phyloP scores from a whole-genome alignment of 352 stramenopile genomes.

The Phytophthora hibernalis region DNA sequence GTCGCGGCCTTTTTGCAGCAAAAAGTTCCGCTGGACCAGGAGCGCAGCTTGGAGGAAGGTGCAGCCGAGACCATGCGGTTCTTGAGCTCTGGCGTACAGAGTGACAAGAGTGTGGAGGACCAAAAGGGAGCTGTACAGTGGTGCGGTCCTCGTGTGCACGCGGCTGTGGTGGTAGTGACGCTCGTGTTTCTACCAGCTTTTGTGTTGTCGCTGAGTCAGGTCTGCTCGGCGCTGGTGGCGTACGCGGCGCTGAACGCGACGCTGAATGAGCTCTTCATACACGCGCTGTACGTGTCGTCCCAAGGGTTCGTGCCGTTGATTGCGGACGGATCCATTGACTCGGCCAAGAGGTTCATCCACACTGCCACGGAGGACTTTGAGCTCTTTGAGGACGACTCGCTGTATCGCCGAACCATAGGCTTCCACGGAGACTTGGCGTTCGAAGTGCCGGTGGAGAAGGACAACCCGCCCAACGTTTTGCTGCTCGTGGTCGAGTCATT shows the following conservation, averaged over 20 bases:
- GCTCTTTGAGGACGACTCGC: constrained; percentile 24
- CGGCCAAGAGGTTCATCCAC: constrained; percentile 20
- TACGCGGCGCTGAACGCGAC: constrained; percentile 36
- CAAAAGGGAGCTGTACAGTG: neutral
- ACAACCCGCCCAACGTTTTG: constrained; percentile 53
- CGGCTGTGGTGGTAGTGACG: neutral
- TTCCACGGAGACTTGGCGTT: constrained; percentile 34
- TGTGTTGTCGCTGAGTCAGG: constrained; percentile 20
- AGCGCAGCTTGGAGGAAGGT: neutral
- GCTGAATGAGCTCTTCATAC: constrained; percentile 38
- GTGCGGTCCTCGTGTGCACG: neutral
- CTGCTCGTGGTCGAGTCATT: constrained; percentile 58
- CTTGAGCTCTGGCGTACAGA: neutral
- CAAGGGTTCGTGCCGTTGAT: constrained; percentile 11
- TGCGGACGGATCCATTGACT: neutral
- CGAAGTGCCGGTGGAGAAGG: constrained; percentile 41
- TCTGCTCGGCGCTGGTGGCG: constrained; percentile 22
- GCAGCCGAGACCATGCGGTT: neutral
- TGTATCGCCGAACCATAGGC: constrained; percentile 27
- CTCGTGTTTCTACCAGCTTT: constrained; percentile 22
- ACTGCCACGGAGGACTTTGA: constrained; percentile 28
- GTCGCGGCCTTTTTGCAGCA: neutral
- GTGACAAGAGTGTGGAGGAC: neutral
- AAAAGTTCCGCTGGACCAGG: too few species aligned
- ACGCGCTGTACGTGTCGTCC: constrained; percentile 22